Percentiles rank a stretch among this genome's conserved stretches.
These are phyloP conservation scores for Kazachstania kunashirensis DNA, from an alignment of 805 yeast genomes.

Conservation along the genomic window DNA sequence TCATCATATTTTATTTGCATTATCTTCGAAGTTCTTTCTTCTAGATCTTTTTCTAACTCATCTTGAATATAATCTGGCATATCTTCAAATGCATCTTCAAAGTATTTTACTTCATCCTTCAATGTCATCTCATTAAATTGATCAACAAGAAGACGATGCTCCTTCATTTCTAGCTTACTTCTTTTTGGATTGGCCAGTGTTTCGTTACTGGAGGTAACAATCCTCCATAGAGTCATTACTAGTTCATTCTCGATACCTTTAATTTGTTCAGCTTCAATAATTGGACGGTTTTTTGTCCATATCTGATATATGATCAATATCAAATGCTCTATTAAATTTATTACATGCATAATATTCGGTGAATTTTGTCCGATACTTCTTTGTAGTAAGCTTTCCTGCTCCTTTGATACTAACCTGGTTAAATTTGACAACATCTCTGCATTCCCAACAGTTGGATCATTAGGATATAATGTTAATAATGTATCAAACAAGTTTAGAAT, in stretches of 20 bases:
- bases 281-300: slow-evolving; percentile 13
- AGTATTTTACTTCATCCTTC: slow-evolving; percentile 22
- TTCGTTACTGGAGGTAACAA: slow-evolving; percentile 31
- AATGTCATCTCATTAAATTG: slow-evolving; percentile 28
- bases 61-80: slow-evolving; percentile 32
- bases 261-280: slow-evolving; percentile 15
- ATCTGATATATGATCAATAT: slow-evolving; percentile 13
- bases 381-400: slow-evolving; percentile 27
- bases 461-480: slow-evolving; percentile 19
- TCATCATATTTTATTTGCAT: slow-evolving; percentile 18
- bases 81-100: slow-evolving; percentile 35
- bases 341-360: slow-evolving; percentile 10
- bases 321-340: slow-evolving; percentile 15
- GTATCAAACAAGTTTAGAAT: slow-evolving; percentile 44
- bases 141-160: slow-evolving; percentile 26
- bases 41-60: slow-evolving; percentile 34
- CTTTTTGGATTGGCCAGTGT: background rate
- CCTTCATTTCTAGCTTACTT: slow-evolving; percentile 9
- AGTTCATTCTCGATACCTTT: slow-evolving; percentile 35
- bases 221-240: slow-evolving; percentile 41
- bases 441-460: slow-evolving; percentile 10
- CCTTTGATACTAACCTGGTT: slow-evolving; percentile 24
- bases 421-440: slow-evolving; percentile 20
- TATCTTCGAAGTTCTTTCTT: slow-evolving; percentile 13
- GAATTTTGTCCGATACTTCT: slow-evolving; percentile 19